A percentile compares a stretch with the other conserved stretches of the same genome.
These are phyloP conservation scores for Aspergillus latus DNA, from an alignment of 2,329 filamentous ascomycete genomes.

Conservation along the genomic window DNA sequence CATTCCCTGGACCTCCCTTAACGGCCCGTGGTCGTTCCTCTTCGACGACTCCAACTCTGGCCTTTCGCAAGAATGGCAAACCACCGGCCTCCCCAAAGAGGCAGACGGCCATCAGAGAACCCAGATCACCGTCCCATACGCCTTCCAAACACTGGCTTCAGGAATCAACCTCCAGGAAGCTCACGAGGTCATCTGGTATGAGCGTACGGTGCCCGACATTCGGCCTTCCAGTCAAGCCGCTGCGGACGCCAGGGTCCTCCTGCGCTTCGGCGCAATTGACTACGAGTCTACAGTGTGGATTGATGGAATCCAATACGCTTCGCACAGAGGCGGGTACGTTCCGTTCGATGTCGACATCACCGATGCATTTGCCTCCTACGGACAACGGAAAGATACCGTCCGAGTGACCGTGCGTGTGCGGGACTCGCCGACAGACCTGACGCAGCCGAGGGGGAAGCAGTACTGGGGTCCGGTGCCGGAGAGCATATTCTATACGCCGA, in stretches of 20 bases:
- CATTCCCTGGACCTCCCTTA: slow-evolving; percentile 60
- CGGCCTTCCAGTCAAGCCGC: slow-evolving; percentile 46
- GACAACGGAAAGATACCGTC: slow-evolving; percentile 21
- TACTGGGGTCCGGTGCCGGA: slow-evolving; percentile 57
- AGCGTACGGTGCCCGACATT: slow-evolving; percentile 54
- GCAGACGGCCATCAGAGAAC: slow-evolving; percentile 45
- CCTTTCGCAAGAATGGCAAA: slow-evolving; percentile 27
- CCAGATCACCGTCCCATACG: slow-evolving; percentile 63
- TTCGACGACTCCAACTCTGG: slow-evolving; percentile 66
- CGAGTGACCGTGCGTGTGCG: slow-evolving; percentile 59
- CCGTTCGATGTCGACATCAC: slow-evolving; percentile 63
- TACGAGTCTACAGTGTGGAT: slow-evolving; percentile 56
- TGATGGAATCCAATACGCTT: slow-evolving; percentile 53
- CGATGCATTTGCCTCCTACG: slow-evolving; percentile 20
- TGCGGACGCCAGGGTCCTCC: slow-evolving; percentile 37
- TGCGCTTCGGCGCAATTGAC: slow-evolving; percentile 54
- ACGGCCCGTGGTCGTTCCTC: slow-evolving; percentile 63
- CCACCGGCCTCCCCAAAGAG: slow-evolving; percentile 23
- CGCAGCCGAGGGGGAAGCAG: slow-evolving; percentile 67
- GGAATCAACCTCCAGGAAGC: slow-evolving; percentile 62
- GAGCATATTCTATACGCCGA: slow-evolving; percentile 68
- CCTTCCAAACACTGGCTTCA: slow-evolving; percentile 64
- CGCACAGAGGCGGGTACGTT: slow-evolving; percentile 62
- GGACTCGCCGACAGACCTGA: slow-evolving; percentile 64
- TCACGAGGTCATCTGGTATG: slow-evolving; percentile 69